Percentiles rank a stretch among this genome's conserved stretches.
phyloP scores from a whole-genome alignment of 192 early-diverging fungal species.

The Radiomyces spectabilis region DNA sequence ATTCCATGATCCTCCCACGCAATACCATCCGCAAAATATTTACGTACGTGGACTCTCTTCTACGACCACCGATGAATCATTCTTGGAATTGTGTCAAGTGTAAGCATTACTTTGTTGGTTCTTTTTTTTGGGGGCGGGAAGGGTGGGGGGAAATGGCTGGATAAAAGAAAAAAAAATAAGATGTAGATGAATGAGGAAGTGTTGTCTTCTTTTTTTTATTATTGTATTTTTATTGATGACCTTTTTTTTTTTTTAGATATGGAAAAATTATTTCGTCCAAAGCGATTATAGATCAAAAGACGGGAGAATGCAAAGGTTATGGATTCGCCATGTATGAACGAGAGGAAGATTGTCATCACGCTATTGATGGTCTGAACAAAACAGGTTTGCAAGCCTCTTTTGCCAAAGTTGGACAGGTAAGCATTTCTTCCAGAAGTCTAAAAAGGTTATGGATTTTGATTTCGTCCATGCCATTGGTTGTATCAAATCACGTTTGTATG shows the following conservation, averaged over 20 bases:
- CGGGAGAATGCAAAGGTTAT: slow-evolving; percentile 80
- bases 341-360: slow-evolving; percentile 52
- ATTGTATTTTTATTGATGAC: background rate
- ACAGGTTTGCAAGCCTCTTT: slow-evolving; percentile 66
- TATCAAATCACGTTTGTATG: background rate
- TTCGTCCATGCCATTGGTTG: no score
- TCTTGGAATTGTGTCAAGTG: slow-evolving; percentile 53
- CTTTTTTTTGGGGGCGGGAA: no score
- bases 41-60: slow-evolving; percentile 74
- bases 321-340: slow-evolving; percentile 84
- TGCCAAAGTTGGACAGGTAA: slow-evolving; percentile 58
- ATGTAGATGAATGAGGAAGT: background rate
- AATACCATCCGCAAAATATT: slow-evolving; percentile 57
- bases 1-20: slow-evolving; percentile 2
- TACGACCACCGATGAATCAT: slow-evolving; percentile 58
- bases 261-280: slow-evolving; percentile 75
- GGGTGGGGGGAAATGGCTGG: no score
- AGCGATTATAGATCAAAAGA: slow-evolving; percentile 74
- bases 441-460: no score
- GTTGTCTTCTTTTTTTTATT: slow-evolving; percentile 9
- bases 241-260: slow-evolving; percentile 30
- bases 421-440: no score
- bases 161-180: slow-evolving; percentile 6
- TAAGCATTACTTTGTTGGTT: slow-evolving; percentile 36
- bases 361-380: slow-evolving; percentile 60